Evolutionary conservation across 192 early-diverging fungal genomes (phyloP).

Genomic region (Dissophora globulifera): DNA sequence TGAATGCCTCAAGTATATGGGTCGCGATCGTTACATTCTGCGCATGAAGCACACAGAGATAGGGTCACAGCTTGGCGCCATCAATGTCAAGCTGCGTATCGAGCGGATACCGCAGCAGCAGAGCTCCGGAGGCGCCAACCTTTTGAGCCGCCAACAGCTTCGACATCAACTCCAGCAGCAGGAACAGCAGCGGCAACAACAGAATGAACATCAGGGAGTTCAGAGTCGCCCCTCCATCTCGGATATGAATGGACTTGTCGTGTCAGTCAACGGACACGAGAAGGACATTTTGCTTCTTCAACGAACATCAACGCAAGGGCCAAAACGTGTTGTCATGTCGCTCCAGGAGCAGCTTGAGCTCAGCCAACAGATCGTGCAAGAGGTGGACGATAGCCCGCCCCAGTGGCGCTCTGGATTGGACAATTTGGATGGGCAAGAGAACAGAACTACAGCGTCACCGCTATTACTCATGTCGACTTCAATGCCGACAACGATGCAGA

Average conservation of each 20-base stretch:
- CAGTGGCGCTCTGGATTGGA: slow-evolving; percentile 24
- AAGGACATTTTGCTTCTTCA: slow-evolving; percentile 34
- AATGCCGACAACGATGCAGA: slow-evolving; percentile 44
- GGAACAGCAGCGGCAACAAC: neutral
- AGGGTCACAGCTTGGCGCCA: slow-evolving; percentile 26
- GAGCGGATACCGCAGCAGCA: slow-evolving; percentile 38
- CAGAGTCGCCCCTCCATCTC: neutral
- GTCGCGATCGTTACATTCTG: slow-evolving; percentile 39
- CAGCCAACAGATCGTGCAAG: slow-evolving; percentile 47
- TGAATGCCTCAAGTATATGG: slow-evolving; percentile 54
- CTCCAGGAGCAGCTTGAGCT: slow-evolving; percentile 49
- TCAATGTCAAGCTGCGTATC: slow-evolving; percentile 44
- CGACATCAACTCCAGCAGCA: slow-evolving; percentile 24
- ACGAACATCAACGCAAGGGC: slow-evolving; percentile 9
- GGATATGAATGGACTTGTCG: slow-evolving; percentile 24
- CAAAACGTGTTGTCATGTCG: slow-evolving; percentile 31
- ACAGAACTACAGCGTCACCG: slow-evolving; percentile 21
- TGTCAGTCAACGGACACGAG: slow-evolving; percentile 44
- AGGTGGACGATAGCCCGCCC: slow-evolving; percentile 16
- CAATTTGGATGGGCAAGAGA: slow-evolving; percentile 16
- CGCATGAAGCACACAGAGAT: slow-evolving; percentile 51
- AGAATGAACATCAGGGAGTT: slow-evolving; percentile 1
- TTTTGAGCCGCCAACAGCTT: slow-evolving; percentile 35
- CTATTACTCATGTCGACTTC: slow-evolving; percentile 49
- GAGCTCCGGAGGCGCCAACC: slow-evolving; percentile 12